Evolutionary conservation across 345 rosid genomes (phyloP).

Genomic region (Xanthoceras sorbifolium): DNA sequence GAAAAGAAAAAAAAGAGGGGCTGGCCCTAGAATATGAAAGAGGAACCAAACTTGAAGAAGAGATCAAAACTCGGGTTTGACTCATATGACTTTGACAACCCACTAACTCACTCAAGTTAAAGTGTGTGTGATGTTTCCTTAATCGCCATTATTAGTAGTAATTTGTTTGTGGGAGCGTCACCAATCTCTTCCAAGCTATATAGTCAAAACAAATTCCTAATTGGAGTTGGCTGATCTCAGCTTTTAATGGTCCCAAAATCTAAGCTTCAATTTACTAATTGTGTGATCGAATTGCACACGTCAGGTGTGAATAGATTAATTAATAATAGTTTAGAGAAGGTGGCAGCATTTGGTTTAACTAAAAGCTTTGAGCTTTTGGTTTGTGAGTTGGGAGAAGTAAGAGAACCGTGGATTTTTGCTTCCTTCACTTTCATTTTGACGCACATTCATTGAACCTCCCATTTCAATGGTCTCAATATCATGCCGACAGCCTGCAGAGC

Average conservation of each 20-base stretch:
- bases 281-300: neutral
- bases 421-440: slow-evolving; percentile 19
- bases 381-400: slow-evolving; percentile 9
- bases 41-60: neutral
- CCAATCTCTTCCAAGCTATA: slow-evolving; percentile 3
- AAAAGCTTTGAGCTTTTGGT: neutral
- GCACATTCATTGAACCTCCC: slow-evolving; percentile 23
- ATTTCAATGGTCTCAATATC: neutral
- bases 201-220: slow-evolving; percentile 7
- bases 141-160: neutral
- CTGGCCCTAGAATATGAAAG: neutral
- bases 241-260: slow-evolving; percentile 10
- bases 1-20: neutral
- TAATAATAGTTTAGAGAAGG: slow-evolving; percentile 1
- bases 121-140: slow-evolving; percentile 1
- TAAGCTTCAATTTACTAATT: neutral
- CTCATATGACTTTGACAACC: slow-evolving; percentile 13
- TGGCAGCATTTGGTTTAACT: neutral
- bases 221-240: slow-evolving; percentile 25
- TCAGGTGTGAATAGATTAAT: neutral
- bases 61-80: neutral
- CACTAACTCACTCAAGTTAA: slow-evolving; percentile 21
- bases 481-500: neutral
- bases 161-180: slow-evolving; percentile 7
- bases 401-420: slow-evolving; percentile 47